These are phyloP conservation scores for Rubroshorea leprosula DNA, from an alignment of 345 rosid genomes.

Conservation along the genomic window DNA sequence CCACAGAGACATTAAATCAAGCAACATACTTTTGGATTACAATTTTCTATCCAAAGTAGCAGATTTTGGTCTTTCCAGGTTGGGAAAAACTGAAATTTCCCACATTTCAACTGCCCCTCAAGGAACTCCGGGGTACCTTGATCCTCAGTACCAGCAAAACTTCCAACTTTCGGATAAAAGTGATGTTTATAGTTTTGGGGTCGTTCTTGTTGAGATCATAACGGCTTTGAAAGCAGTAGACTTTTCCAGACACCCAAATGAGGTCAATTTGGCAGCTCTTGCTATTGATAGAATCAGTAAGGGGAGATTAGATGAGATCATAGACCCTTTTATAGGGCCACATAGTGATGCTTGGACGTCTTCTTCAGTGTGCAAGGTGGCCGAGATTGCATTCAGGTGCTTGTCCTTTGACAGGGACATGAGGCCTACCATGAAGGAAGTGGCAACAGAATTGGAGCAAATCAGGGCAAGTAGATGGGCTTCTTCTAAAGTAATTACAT, in stretches of 20 bases:
- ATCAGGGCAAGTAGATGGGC: constrained; percentile 28
- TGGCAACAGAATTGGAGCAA: constrained; percentile 45
- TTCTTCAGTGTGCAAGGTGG: constrained; percentile 38
- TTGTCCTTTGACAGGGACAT: constrained; percentile 56
- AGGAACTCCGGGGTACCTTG: constrained; percentile 88
- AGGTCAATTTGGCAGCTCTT: constrained; percentile 60
- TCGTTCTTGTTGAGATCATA: constrained; percentile 60
- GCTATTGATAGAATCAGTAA: constrained; percentile 52
- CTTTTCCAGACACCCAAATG: constrained; percentile 41
- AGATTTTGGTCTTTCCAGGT: constrained; percentile 86
- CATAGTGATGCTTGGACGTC: constrained; percentile 37
- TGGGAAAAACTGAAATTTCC: constrained; percentile 64
- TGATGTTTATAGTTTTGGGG: constrained; percentile 81
- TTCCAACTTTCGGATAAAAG: constrained; percentile 84
- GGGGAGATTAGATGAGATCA: constrained; percentile 45
- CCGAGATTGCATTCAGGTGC: constrained; percentile 76
- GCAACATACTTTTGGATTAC: constrained; percentile 75
- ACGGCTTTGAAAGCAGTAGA: constrained; percentile 60
- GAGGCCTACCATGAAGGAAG: constrained; percentile 67
- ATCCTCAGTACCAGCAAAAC: constrained; percentile 82
- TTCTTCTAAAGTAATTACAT: constrained; percentile 19
- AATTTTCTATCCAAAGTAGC: constrained; percentile 70
- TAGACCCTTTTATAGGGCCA: constrained; percentile 44
- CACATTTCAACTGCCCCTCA: constrained; percentile 93
- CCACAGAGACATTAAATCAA: constrained; percentile 82